Base-by-base conservation (phyloP, 495 filamentous ascomycete genomes). In the Hypoxylon intermedium region DNA sequence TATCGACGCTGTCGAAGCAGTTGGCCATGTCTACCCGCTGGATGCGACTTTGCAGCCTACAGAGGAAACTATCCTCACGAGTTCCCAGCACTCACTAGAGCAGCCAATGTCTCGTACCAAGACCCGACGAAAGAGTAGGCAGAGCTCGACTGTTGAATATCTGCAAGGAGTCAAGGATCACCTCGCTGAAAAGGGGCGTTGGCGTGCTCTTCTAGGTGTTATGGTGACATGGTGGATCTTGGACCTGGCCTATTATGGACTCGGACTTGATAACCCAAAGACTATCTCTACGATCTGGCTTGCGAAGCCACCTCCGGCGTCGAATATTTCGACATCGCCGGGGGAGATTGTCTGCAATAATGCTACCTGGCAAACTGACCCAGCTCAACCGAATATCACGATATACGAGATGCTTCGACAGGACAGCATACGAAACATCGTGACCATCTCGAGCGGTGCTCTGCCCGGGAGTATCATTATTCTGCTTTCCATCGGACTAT, bases 141-240 rank as follows among this genome's bases (percentile, higher is more conserved):
- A 53, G 40, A 57, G 24, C 11, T 45, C 67, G 13, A 13, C 37
- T 6, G 24, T 16, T 9, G 38, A 68, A 19, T 67, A 65, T 44
- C 26, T 59, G n/a, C 24, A 13, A 4, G 64, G 53, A 42, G 47
- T 66, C 18, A 43, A 43, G 38, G 69, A 74, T 6, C 71, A 83
- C 15, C 77, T 85, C 48, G 76, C 81, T 4, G 75, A 77, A 40
- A 65, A 71, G 6, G 55, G 64, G 6, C 65, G 67, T 26, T 68
- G 69, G 63, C 62, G 59, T 58, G 53, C 55, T 51, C 69, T 89
- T 12, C 73, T 88, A 24, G 87, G 85, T 6, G 88, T 85, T 5
- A 84, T 87, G 40, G 75, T 77, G 3, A 85, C 85, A 4, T 89
- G 87, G 87, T 86, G 86, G 56, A 77, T 89, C 46, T 76, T 72